These are phyloP conservation scores for Themeda triandra DNA, from an alignment of 176 grass and related monocot genomes.

Conservation along the genomic window DNA sequence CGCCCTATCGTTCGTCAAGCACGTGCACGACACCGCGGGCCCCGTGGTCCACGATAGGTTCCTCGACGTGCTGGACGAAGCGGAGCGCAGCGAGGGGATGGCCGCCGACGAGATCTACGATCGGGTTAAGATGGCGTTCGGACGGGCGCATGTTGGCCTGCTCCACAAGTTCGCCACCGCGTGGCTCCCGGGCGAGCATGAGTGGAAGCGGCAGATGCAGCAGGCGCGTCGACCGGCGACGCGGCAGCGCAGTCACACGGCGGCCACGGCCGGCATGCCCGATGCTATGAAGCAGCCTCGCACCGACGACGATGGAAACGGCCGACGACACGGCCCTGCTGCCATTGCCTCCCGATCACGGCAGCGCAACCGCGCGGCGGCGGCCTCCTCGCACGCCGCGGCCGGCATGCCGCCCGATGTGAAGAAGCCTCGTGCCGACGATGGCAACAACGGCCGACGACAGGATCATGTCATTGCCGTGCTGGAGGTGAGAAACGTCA, in stretches of 20 bases:
- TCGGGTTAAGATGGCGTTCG: background rate
- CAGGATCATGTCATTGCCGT: background rate
- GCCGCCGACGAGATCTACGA: background rate
- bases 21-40: accelerated
- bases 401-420: background rate
- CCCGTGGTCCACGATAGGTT: background rate
- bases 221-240: background rate
- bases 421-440: background rate
- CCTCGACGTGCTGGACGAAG: background rate
- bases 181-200: background rate
- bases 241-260: background rate
- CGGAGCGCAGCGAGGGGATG: accelerated
- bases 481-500: background rate
- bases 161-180: background rate
- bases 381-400: background rate
- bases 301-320: background rate
- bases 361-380: too few species aligned
- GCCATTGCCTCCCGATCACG: too few species aligned
- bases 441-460: too few species aligned
- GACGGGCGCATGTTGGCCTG: background rate
- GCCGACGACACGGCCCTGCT: too few species aligned
- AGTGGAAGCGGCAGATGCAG: background rate
- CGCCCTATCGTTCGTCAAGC: background rate
- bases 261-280: background rate
- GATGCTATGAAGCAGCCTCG: background rate